phyloP scores from a whole-genome alignment of 306 rosid species.

The Lotus japonicus region DNA sequence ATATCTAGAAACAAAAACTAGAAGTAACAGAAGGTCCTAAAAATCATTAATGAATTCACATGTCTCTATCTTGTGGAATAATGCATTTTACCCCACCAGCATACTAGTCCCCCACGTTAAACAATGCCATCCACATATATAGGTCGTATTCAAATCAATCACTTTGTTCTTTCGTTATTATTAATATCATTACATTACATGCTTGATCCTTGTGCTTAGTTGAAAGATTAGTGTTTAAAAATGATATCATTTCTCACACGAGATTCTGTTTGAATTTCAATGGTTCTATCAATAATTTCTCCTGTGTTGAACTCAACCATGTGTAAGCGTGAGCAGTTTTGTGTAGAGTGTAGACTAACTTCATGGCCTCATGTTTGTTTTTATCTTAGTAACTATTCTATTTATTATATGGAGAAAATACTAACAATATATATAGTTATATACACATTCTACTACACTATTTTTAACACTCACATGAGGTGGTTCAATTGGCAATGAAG shows the following conservation, averaged over 20 bases:
- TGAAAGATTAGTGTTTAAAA: background rate
- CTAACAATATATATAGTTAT: no score
- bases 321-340: background rate
- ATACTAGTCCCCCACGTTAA: background rate
- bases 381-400: background rate
- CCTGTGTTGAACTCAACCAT: background rate
- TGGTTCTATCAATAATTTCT: background rate
- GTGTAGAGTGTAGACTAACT: background rate
- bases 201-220: conserved; percentile 23
- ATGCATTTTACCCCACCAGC: conserved; percentile 24
- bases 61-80: conserved; percentile 21
- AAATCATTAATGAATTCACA: conserved; percentile 12
- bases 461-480: no score
- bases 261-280: background rate
- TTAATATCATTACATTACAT: conserved; percentile 22
- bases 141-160: conserved; percentile 34
- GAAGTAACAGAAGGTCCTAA: background rate
- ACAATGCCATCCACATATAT: conserved; percentile 19
- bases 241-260: background rate
- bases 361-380: background rate
- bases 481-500: no score
- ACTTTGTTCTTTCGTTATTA: conserved; percentile 17
- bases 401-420: no score
- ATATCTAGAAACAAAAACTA: no score
- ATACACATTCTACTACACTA: no score